phyloP scores from a whole-genome alignment of 805 yeast species.

The Priceomyces fermenticarens region DNA sequence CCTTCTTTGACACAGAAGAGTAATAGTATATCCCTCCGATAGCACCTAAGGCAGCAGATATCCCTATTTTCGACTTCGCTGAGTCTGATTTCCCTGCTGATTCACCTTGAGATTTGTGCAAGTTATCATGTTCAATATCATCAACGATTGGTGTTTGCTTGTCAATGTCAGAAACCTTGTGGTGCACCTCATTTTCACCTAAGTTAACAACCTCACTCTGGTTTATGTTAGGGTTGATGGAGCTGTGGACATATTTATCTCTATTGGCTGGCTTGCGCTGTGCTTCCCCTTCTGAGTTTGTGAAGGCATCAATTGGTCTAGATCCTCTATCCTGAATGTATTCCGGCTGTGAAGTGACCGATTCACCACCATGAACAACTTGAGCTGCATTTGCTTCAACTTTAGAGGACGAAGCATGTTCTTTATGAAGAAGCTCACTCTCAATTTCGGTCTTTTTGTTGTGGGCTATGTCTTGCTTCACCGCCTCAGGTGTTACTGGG shows the following conservation, averaged over 20 bases:
- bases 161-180: conserved; percentile 29
- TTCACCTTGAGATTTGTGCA: conserved; percentile 13
- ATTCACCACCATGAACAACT: conserved; percentile 43
- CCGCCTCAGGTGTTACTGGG: conserved; percentile 46
- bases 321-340: conserved; percentile 36
- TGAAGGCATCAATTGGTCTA: conserved; percentile 30
- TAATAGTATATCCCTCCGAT: conserved; percentile 26
- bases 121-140: conserved; percentile 36
- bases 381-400: conserved; percentile 43
- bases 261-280: conserved; percentile 30
- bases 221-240: conserved; percentile 41
- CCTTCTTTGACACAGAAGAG: conserved; percentile 1
- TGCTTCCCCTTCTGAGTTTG: conserved; percentile 7
- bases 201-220: conserved; percentile 32
- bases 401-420: conserved; percentile 32
- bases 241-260: conserved; percentile 39
- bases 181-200: conserved; percentile 34
- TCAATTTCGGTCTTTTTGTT: conserved; percentile 36
- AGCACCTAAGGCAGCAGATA: conserved; percentile 24
- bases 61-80: conserved; percentile 7
- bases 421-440: conserved; percentile 33
- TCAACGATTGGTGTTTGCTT: conserved; percentile 30
- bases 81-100: conserved; percentile 3
- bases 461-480: conserved; percentile 47
- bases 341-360: conserved; percentile 36